These are phyloP conservation scores for Dactylorhiza incarnata DNA, from an alignment of 106 monocot species.

Conservation along the genomic window DNA sequence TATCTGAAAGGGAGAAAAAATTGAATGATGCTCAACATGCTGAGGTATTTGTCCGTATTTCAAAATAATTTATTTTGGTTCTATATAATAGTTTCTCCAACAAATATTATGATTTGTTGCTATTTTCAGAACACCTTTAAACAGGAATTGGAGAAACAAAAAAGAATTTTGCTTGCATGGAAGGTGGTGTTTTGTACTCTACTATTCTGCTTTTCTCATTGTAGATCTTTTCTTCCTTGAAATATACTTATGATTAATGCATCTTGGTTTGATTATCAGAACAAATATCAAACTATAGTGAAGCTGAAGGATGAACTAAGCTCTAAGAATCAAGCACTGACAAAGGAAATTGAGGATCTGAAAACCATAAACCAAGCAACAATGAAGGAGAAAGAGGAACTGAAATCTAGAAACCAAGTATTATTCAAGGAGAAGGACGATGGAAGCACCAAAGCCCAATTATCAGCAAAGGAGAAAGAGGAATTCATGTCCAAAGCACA, in stretches of 20 bases:
- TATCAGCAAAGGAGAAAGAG: slow-evolving; percentile 3
- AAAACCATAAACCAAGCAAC: slow-evolving; percentile 40
- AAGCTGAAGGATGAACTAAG: slow-evolving; percentile 75
- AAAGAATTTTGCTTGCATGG: slow-evolving; percentile 12
- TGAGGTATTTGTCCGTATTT: slow-evolving; percentile 33
- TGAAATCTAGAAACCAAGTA: background rate
- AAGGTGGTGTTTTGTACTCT: slow-evolving; percentile 34
- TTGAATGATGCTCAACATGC: slow-evolving; percentile 46
- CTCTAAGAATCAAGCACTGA: slow-evolving; percentile 53
- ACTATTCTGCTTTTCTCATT: background rate
- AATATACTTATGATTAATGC: background rate
- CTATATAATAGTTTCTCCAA: background rate
- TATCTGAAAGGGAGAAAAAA: slow-evolving; percentile 56
- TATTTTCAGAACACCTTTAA: slow-evolving; percentile 36
- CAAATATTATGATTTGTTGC: slow-evolving; percentile 5
- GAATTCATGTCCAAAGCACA: slow-evolving; percentile 35
- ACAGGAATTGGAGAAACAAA: slow-evolving; percentile 57
- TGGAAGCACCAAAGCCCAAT: slow-evolving; percentile 36
- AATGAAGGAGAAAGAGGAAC: slow-evolving; percentile 54
- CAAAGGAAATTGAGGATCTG: slow-evolving; percentile 65
- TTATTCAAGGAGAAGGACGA: slow-evolving; percentile 5
- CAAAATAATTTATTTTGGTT: background rate
- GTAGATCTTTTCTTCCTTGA: background rate
- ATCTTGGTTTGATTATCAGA: slow-evolving; percentile 31
- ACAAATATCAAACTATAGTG: slow-evolving; percentile 29